These are phyloP conservation scores for Arachis stenosperma DNA, from an alignment of 306 rosid species.

Conservation along the genomic window DNA sequence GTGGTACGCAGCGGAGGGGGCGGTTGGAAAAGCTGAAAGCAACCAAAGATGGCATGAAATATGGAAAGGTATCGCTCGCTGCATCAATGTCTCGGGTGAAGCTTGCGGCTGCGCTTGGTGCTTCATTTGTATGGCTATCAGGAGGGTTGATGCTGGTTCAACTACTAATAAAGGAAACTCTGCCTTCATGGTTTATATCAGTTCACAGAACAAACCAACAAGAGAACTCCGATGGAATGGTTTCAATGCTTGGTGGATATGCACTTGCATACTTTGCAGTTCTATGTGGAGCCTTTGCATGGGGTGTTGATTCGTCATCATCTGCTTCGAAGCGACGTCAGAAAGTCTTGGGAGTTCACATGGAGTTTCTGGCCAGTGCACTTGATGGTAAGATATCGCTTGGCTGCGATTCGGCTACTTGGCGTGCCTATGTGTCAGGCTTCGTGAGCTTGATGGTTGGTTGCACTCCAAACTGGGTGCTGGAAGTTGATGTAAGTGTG, in stretches of 20 bases:
- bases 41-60: conserved; percentile 54
- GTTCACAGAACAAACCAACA: conserved; percentile 63
- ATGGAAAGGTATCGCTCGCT: conserved; percentile 71
- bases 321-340: conserved; percentile 82
- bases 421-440: conserved; percentile 88
- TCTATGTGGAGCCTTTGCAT: conserved; percentile 83
- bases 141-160: conserved; percentile 84
- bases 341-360: conserved; percentile 70
- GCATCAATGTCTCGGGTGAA: conserved; percentile 75
- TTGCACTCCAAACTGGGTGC: conserved; percentile 85
- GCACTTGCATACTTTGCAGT: conserved; percentile 87
- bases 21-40: conserved; percentile 50
- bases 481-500: conserved; percentile 75
- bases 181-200: conserved; percentile 94
- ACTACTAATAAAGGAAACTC: conserved; percentile 77
- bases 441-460: conserved; percentile 86
- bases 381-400: conserved; percentile 92
- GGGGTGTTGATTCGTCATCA: conserved; percentile 92
- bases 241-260: conserved; percentile 83
- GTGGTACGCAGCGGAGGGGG: conserved; percentile 53
- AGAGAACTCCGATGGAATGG: conserved; percentile 70
- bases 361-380: conserved; percentile 95
- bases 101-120: conserved; percentile 92
- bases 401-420: conserved; percentile 82
- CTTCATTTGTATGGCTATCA: conserved; percentile 84